These are phyloP conservation scores for Mercurialis annua DNA, from an alignment of 345 rosid species.

Conservation along the genomic window DNA sequence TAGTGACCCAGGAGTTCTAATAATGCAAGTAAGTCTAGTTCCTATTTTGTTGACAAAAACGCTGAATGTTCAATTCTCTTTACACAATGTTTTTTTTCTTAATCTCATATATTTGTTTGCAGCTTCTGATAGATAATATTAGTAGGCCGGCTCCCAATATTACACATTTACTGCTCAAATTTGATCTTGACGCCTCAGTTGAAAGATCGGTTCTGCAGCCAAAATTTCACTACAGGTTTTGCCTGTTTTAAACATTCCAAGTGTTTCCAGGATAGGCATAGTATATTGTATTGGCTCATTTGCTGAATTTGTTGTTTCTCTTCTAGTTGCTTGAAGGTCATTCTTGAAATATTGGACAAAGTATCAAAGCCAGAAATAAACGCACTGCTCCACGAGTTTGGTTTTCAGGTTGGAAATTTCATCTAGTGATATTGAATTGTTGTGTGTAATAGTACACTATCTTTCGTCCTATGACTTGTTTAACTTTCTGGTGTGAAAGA, in stretches of 20 bases:
- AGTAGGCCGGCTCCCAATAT: conserved; percentile 88
- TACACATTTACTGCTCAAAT: conserved; percentile 86
- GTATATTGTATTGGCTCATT: not conserved
- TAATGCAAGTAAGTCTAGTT: conserved; percentile 67
- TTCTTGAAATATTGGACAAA: conserved; percentile 82
- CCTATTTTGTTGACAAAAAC: not conserved
- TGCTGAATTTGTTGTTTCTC: conserved; percentile 15
- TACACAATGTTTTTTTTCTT: conserved; percentile 3
- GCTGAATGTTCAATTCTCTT: not conserved
- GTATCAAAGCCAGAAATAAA: conserved; percentile 73
- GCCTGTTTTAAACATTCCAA: conserved; percentile 11
- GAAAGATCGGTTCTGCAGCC: conserved; percentile 87
- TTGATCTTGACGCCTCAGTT: conserved; percentile 71
- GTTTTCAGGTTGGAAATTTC: conserved; percentile 64
- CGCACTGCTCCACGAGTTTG: conserved; percentile 79
- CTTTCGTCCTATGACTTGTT: not conserved
- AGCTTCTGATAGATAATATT: conserved; percentile 84
- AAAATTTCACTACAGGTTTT: conserved; percentile 89
- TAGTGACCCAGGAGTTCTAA: conserved; percentile 81
- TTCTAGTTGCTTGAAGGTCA: conserved; percentile 88
- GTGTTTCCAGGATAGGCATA: too few relatives aligned
- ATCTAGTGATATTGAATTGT: conserved; percentile 10
- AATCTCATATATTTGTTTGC: conserved; percentile 21
- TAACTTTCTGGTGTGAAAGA: not conserved
- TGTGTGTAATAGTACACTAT: not conserved